Base-by-base conservation (phyloP, 164 flowering plant genomes). In the Magnolia officinalis region DNA sequence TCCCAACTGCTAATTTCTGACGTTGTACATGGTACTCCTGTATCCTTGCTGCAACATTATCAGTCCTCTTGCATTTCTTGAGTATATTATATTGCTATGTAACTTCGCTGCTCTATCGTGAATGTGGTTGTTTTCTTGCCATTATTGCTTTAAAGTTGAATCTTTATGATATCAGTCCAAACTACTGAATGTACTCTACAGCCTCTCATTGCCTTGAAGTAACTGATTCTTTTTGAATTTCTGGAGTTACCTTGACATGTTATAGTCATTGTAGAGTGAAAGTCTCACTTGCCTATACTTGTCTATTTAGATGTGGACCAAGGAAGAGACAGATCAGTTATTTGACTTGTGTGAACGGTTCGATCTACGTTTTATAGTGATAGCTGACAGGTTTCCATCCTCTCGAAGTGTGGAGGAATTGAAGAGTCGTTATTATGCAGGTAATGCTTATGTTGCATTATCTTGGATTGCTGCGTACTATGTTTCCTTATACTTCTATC, bases 401-500 rank as follows among this genome's bases (percentile, higher is more conserved):
- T 81, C 87, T 68, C 89, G 93, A 73, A 82, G 89, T 10, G 88
- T 94, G 81, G 99, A 96, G 83, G 98, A 94, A 76, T 78, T 96
- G 82, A 96, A 94, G 85, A 87, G 88, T 82, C 98, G 99, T n/a
- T 96, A 94, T 82, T 94, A 96, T 77, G 85, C 89, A 84, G 99
- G 99, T 94, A 90, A 26, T 0, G 49, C 71, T 18, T 74, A 49
- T 59, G 20, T 45, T 76, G 70, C 73, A 52, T 21, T 1, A 26
- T 20, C 8, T 51, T 51, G 7, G 14, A 13, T 58, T 63, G 8
- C 65, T 52, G 16, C 18, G 18, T 49, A 2, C 70, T 49, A 20
- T 50, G 18, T 55, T 6, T 75, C 26, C 7, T 63, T 49, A 19
- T 49, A 18, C 4, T 66, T 72, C 45, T 16, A 7, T 31, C 45